These are phyloP conservation scores for Stephania japonica DNA, from an alignment of 164 flowering plant species.

Conservation along the genomic window DNA sequence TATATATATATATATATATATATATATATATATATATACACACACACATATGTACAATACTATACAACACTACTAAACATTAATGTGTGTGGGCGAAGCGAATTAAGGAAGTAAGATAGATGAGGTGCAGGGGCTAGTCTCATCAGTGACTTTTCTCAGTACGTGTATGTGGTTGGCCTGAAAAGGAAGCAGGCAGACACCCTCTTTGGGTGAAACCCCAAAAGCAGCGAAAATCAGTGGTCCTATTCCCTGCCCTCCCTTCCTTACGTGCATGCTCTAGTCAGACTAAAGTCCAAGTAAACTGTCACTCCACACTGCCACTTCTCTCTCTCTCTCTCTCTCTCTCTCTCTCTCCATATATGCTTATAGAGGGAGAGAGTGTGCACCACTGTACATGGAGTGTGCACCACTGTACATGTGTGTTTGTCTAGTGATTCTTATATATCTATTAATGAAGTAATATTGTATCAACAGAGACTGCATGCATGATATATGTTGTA, in stretches of 20 bases:
- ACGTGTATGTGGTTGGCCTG: constrained; percentile 22
- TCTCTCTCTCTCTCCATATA: neutral
- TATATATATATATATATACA: neutral
- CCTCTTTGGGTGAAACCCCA: constrained; percentile 38
- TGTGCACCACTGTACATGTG: neutral
- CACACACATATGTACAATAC: too few relatives aligned
- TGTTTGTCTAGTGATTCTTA: neutral
- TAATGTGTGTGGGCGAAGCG: constrained; percentile 2
- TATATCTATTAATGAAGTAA: neutral
- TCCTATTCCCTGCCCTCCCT: constrained; percentile 13
- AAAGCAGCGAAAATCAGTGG: constrained; percentile 31
- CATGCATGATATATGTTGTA: neutral
- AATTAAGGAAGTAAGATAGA: neutral
- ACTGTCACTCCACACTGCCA: constrained; percentile 23
- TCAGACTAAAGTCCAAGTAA: constrained; percentile 12
- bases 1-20: neutral
- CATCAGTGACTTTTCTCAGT: constrained; percentile 8
- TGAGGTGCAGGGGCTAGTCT: neutral
- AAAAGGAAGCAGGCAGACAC: constrained; percentile 23
- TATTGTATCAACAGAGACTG: neutral
- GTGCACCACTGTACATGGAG: neutral
- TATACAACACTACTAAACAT: too few relatives aligned
- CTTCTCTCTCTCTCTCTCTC: too few relatives aligned
- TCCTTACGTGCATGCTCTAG: constrained; percentile 10
- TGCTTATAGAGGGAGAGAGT: constrained; percentile 3